A percentile compares a stretch with the other conserved stretches of the same genome.
These are phyloP conservation scores for Annulohypoxylon maeteangense DNA, from an alignment of 495 filamentous ascomycete species.

Conservation along the genomic window DNA sequence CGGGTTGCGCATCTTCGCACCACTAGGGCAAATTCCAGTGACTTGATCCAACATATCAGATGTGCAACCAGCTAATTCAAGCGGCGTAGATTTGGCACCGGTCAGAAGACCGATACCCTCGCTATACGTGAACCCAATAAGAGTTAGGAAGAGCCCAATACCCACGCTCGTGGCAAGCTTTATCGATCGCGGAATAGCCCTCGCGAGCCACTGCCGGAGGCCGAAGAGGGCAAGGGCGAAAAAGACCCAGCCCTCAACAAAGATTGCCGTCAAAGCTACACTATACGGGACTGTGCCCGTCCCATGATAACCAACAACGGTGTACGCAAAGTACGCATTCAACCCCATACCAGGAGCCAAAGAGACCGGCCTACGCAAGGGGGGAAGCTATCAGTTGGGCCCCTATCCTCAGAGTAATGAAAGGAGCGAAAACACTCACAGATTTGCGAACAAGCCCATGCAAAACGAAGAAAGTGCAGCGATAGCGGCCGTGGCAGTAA, in stretches of 20 bases:
- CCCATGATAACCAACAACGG: slow-evolving; percentile 80
- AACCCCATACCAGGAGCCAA: slow-evolving; percentile 85
- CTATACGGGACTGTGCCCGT: slow-evolving; percentile 71
- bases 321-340: slow-evolving; percentile 86
- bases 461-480: slow-evolving; percentile 74
- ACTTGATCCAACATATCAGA: slow-evolving; percentile 41
- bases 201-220: slow-evolving; percentile 84
- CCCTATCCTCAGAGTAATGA: not conserved
- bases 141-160: slow-evolving; percentile 81
- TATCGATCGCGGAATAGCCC: slow-evolving; percentile 78
- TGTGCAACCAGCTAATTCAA: slow-evolving; percentile 75
- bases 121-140: slow-evolving; percentile 82
- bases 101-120: slow-evolving; percentile 81
- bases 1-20: slow-evolving; percentile 76
- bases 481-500: slow-evolving; percentile 84
- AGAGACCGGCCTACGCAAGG: slow-evolving; percentile 69
- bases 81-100: slow-evolving; percentile 66
- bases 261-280: slow-evolving; percentile 81
- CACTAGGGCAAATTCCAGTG: slow-evolving; percentile 61
- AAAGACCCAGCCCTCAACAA: slow-evolving; percentile 84
- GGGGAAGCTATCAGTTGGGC: slow-evolving; percentile 1
- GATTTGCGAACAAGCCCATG: slow-evolving; percentile 78
- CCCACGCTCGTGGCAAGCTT: slow-evolving; percentile 86
- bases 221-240: slow-evolving; percentile 74
- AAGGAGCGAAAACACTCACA: slow-evolving; percentile 38